These are phyloP conservation scores for Penicillium cataractarum DNA, from an alignment of 495 filamentous ascomycete species.

Conservation along the genomic window DNA sequence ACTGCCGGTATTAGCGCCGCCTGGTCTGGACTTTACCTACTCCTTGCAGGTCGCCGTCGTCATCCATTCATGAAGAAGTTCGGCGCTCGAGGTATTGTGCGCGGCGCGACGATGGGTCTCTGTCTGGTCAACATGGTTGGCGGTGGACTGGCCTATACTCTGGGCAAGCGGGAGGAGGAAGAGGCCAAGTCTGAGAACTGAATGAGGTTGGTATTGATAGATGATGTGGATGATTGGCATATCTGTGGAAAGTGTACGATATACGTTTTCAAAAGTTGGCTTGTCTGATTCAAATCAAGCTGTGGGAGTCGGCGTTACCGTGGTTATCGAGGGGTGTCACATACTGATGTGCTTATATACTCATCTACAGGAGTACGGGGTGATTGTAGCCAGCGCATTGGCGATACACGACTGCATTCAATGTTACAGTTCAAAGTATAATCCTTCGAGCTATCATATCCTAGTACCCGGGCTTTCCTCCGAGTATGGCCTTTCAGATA, in stretches of 20 bases:
- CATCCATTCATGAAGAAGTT: slow-evolving; percentile 64
- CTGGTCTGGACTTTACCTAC: slow-evolving; percentile 82
- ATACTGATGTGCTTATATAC: not conserved
- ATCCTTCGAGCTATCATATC: not conserved
- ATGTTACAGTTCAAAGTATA: not conserved
- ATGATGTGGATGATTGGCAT: not conserved
- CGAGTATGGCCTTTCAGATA: slow-evolving; percentile 42
- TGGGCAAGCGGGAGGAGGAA: slow-evolving; percentile 59
- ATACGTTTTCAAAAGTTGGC: slow-evolving; percentile 7
- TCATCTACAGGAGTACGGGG: not conserved
- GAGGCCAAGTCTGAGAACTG: slow-evolving; percentile 40
- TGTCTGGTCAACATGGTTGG: slow-evolving; percentile 70
- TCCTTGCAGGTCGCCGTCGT: slow-evolving; percentile 71
- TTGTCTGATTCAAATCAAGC: slow-evolving; percentile 9
- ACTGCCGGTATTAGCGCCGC: slow-evolving; percentile 82
- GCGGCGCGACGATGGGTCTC: slow-evolving; percentile 72
- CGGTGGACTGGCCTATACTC: slow-evolving; percentile 71
- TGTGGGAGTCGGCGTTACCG: slow-evolving; percentile 7
- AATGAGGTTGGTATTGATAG: not conserved
- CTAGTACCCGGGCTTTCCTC: not conserved
- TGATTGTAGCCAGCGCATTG: not conserved
- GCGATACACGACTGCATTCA: not conserved
- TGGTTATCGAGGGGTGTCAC: not conserved
- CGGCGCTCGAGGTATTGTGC: slow-evolving; percentile 67
- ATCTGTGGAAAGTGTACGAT: slow-evolving; percentile 26